These are phyloP conservation scores for Fusarium azukiicola DNA, from an alignment of 2,329 filamentous ascomycete species.

Conservation along the genomic window DNA sequence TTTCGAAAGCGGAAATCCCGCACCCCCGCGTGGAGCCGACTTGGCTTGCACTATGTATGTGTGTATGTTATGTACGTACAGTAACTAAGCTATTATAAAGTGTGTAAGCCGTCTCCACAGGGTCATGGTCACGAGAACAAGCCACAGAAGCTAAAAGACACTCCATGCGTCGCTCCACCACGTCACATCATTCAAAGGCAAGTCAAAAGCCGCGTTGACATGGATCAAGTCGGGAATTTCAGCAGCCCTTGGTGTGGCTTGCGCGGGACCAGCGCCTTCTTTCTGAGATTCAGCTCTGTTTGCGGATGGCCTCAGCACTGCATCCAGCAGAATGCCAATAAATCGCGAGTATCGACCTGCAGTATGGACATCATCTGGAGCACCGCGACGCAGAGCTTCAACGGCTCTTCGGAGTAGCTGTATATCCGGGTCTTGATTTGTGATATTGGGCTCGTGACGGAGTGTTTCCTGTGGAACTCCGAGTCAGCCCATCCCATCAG, in stretches of 20 bases:
- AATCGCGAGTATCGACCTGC: not conserved
- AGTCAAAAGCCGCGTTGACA: not conserved
- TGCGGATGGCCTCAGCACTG: not conserved
- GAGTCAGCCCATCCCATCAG: not conserved
- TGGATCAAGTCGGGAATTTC: not conserved
- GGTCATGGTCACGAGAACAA: not conserved
- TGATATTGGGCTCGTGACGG: not conserved
- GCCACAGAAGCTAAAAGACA: not conserved
- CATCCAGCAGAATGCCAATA: not conserved
- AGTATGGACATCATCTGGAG: not conserved
- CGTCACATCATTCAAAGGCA: not conserved
- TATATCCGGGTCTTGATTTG: not conserved
- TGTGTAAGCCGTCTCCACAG: not conserved
- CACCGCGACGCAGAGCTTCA: not conserved
- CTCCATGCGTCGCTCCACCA: not conserved
- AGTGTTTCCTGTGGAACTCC: not conserved
- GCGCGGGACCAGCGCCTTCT: not conserved
- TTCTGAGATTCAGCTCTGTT: not conserved
- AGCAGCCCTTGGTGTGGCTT: not conserved
- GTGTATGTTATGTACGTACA: too few relatives aligned
- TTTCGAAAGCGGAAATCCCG: not conserved
- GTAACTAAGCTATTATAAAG: not conserved
- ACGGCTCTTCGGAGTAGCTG: not conserved
- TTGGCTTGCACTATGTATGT: not conserved
- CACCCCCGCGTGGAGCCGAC: not conserved